phyloP scores from a whole-genome alignment of 1,284 basidiomycete species.

The Mycosarcoma mackinlayi region DNA sequence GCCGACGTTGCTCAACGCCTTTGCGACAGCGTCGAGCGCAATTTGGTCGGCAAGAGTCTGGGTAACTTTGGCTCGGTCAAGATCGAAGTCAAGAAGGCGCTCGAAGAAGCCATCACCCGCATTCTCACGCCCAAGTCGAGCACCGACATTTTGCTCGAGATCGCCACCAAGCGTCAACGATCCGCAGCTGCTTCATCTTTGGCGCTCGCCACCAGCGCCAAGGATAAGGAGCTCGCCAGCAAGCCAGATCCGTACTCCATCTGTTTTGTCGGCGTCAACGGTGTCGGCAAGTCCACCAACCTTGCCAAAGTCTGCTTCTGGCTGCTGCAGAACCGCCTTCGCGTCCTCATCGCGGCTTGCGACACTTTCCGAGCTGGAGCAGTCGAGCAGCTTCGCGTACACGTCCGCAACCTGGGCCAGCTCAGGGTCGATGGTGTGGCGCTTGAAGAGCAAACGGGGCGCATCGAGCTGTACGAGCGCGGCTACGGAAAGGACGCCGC shows the following conservation, averaged over 20 bases:
- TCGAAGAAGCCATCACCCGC: slow-evolving; percentile 87
- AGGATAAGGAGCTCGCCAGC: slow-evolving; percentile 69
- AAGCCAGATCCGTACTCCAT: slow-evolving; percentile 86
- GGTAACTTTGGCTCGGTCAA: slow-evolving; percentile 73
- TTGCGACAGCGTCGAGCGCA: slow-evolving; percentile 89
- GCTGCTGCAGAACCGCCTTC: slow-evolving; percentile 92
- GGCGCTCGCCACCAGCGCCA: slow-evolving; percentile 65
- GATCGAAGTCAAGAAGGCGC: slow-evolving; percentile 82
- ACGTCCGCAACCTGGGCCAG: slow-evolving; percentile 93
- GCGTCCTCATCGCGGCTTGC: slow-evolving; percentile 96
- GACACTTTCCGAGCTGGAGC: slow-evolving; percentile 98
- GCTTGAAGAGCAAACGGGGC: slow-evolving; percentile 73
- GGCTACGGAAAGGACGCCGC: slow-evolving; percentile 99
- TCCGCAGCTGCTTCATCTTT: slow-evolving; percentile 47
- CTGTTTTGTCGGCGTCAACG: slow-evolving; percentile 99
- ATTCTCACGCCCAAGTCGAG: slow-evolving; percentile 96
- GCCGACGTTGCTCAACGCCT: slow-evolving; percentile 93
- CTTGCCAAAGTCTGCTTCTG: slow-evolving; percentile 98
- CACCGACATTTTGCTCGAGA: slow-evolving; percentile 86
- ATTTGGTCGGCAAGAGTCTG: slow-evolving; percentile 80
- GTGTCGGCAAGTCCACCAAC: slow-evolving; percentile 98
- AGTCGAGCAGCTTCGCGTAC: slow-evolving; percentile 95
- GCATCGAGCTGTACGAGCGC: slow-evolving; percentile 91
- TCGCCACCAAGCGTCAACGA: slow-evolving; percentile 71
- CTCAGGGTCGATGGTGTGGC: slow-evolving; percentile 70